Conservation (phyloP, 495 filamentous ascomycete genomes). For the Barbatosphaeria neglecta region DNA sequence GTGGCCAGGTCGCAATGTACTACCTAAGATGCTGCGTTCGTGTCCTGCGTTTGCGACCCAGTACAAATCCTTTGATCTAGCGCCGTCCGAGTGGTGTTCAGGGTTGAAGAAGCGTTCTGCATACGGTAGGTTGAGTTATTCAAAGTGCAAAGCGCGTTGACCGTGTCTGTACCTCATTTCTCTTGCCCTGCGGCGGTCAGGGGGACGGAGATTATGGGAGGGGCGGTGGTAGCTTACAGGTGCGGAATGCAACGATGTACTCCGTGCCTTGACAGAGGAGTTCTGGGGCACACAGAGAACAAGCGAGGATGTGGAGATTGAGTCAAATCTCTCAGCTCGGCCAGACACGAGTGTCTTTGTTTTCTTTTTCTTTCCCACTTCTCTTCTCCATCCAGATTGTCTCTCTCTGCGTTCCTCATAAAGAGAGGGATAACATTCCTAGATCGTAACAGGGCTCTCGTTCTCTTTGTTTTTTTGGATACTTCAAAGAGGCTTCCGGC, state of each 20-base stretch:
- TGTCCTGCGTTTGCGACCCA: no score
- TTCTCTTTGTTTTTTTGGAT: not conserved
- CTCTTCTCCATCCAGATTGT: not conserved
- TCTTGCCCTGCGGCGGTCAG: constrained; percentile 2
- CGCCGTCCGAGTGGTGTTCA: no score
- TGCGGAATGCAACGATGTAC: not conserved
- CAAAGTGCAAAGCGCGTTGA: no score
- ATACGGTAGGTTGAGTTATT: no score
- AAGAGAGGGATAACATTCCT: no score
- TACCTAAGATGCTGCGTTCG: no score
- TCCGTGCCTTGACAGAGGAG: not conserved
- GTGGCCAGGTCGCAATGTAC: no score
- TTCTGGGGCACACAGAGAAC: no score
- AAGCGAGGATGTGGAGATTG: not conserved
- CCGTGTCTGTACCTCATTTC: not conserved
- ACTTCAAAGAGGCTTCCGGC: no score
- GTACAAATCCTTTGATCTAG: no score
- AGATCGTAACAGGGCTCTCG: no score
- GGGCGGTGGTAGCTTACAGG: not conserved
- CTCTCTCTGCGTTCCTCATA: not conserved
- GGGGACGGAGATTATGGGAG: constrained; percentile 5
- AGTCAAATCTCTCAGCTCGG: not conserved
- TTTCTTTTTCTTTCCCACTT: not conserved
- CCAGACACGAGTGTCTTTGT: not conserved
- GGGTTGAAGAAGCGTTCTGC: no score